phyloP scores from a whole-genome alignment of 2,329 filamentous ascomycete genomes.

The Thelonectria rubi region DNA sequence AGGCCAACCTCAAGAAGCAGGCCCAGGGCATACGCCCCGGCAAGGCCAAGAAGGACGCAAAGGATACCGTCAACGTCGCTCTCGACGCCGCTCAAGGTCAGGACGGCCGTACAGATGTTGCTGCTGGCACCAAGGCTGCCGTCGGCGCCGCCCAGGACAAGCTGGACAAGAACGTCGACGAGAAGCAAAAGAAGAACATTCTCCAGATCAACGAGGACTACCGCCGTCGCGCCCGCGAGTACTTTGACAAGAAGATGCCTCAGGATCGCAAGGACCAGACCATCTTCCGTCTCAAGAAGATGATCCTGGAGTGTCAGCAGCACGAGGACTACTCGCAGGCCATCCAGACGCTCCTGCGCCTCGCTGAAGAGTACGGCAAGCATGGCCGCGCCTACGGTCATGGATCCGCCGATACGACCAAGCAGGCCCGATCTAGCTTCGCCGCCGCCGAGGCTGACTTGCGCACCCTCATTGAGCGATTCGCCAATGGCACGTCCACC shows the following conservation, averaged over 20 bases:
- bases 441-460: constrained; percentile 77
- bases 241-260: constrained; percentile 87
- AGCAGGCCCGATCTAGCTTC: constrained; percentile 76
- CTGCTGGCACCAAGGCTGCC: constrained; percentile 46
- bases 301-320: constrained; percentile 95
- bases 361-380: constrained; percentile 85
- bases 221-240: constrained; percentile 68
- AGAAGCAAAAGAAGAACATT: constrained; percentile 66
- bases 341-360: constrained; percentile 83
- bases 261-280: constrained; percentile 92
- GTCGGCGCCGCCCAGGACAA: constrained; percentile 63
- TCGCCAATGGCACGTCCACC: constrained; percentile 91
- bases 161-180: constrained; percentile 69
- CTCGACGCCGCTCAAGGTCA: constrained; percentile 64
- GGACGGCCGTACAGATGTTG: constrained; percentile 58
- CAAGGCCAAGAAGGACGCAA: constrained; percentile 64
- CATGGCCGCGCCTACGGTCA: constrained; percentile 74
- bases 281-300: constrained; percentile 94
- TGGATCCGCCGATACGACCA: constrained; percentile 73
- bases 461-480: constrained; percentile 89
- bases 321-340: constrained; percentile 93
- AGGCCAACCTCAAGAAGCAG: constrained; percentile 74
- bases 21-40: constrained; percentile 69
- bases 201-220: constrained; percentile 56
- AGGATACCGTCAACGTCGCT: constrained; percentile 67